These are phyloP conservation scores for Fusarium brachygibbosum DNA, from an alignment of 2,329 filamentous ascomycete species.

Conservation along the genomic window DNA sequence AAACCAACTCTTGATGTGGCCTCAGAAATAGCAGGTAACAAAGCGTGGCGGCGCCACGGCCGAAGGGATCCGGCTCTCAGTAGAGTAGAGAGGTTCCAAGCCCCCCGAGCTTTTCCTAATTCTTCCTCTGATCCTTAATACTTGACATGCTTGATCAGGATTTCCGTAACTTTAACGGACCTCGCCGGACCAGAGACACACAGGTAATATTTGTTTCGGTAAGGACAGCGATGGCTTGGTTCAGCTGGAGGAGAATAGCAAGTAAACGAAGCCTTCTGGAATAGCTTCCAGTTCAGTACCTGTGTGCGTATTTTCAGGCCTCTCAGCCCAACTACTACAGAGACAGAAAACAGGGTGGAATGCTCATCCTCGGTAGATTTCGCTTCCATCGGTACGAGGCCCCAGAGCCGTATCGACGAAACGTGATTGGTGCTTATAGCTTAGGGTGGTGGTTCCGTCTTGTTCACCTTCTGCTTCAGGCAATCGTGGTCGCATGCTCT, in stretches of 20 bases:
- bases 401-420: conserved; percentile 47
- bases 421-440: conserved; percentile 52
- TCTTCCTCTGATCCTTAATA: neutral
- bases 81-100: conserved; percentile 32
- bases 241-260: conserved; percentile 22
- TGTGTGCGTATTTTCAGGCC: neutral
- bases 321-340: conserved; percentile 11
- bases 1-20: conserved; percentile 34
- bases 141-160: neutral
- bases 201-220: neutral
- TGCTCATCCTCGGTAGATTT: conserved; percentile 48
- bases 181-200: neutral
- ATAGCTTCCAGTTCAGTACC: conserved; percentile 28
- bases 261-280: conserved; percentile 51
- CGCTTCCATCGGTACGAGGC: conserved; percentile 38
- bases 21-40: conserved; percentile 39
- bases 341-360: conserved; percentile 25
- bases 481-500: conserved; percentile 52
- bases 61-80: conserved; percentile 37
- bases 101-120: conserved; percentile 27
- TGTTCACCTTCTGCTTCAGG: conserved; percentile 56
- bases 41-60: conserved; percentile 48
- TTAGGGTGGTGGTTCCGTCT: conserved; percentile 50
- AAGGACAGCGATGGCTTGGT: neutral
- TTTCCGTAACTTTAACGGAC: neutral